Conservation (phyloP, 108 stramenopile genomes). For the Nannochloropsis salina region DNA sequence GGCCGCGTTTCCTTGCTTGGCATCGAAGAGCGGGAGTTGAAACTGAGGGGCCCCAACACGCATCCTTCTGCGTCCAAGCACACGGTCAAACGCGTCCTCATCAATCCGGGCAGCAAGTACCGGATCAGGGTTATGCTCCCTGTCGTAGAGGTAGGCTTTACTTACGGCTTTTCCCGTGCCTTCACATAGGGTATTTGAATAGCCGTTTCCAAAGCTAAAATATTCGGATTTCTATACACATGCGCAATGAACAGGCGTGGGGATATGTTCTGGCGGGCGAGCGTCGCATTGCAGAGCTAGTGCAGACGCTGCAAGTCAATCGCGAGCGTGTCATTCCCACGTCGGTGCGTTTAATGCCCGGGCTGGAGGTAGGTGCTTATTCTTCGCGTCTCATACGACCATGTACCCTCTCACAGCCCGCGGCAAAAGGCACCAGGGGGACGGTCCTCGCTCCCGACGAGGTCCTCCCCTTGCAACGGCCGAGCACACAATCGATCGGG, state of each 20-base stretch:
- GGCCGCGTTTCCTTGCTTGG: conserved; percentile 19
- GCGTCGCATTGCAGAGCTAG: background rate
- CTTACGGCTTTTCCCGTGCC: background rate
- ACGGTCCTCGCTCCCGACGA: no score
- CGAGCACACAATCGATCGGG: no score
- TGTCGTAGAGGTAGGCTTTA: background rate
- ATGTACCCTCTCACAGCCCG: no score
- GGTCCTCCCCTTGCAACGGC: no score
- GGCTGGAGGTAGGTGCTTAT: no score
- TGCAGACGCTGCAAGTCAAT: background rate
- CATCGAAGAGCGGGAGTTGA: conserved; percentile 8
- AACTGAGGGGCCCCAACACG: background rate
- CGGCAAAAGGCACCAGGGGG: no score
- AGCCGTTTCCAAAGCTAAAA: background rate
- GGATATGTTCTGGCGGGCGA: background rate
- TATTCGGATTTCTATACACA: background rate
- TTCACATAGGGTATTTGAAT: background rate
- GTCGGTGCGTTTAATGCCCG: background rate
- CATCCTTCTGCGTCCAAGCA: background rate
- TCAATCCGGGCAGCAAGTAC: background rate
- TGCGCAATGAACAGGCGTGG: background rate
- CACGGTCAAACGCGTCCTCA: background rate
- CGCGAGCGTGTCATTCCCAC: conserved; percentile 11
- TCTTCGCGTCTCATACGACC: no score
- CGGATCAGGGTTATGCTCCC: background rate